Percentiles rank a stretch among this genome's conserved stretches.
Evolutionary conservation across 352 stramenopile genomes (phyloP).

Genomic region (Pythium apleroticum): DNA sequence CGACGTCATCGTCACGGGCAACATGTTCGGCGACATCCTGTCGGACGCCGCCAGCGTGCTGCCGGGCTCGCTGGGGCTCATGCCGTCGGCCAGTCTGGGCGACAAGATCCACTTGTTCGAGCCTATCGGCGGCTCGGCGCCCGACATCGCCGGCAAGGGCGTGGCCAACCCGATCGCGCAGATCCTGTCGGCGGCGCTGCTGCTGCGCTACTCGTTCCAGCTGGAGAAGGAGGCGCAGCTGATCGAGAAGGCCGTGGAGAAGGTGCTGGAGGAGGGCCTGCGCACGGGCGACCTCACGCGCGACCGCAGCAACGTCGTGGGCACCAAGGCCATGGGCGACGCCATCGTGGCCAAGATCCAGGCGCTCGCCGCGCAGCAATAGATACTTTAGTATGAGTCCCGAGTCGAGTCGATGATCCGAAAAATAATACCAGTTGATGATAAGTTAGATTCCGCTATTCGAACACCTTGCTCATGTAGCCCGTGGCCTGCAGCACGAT

Average conservation of each 20-base stretch:
- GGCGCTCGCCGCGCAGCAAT: slow-evolving; percentile 33
- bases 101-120: slow-evolving; percentile 95
- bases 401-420: background rate
- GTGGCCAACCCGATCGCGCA: slow-evolving; percentile 97
- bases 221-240: slow-evolving; percentile 75
- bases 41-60: slow-evolving; percentile 98
- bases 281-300: slow-evolving; percentile 86
- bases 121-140: slow-evolving; percentile 97
- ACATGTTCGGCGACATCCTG: slow-evolving; percentile 99
- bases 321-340: slow-evolving; percentile 73
- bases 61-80: slow-evolving; percentile 97
- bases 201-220: slow-evolving; percentile 95
- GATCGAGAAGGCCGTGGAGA: slow-evolving; percentile 81
- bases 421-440: slow-evolving; percentile 4
- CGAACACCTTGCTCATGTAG: slow-evolving; percentile 71
- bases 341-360: slow-evolving; percentile 83
- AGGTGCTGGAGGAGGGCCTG: slow-evolving; percentile 79
- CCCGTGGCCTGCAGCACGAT: slow-evolving; percentile 69
- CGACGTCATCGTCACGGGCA: slow-evolving; percentile 98
- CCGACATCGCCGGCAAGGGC: slow-evolving; percentile 96
- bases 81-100: slow-evolving; percentile 96
- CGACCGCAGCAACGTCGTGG: slow-evolving; percentile 51
- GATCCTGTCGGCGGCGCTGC: slow-evolving; percentile 97
- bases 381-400: too few relatives aligned
- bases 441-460: slow-evolving; percentile 4